A percentile compares a stretch with the other conserved stretches of the same genome.
These are phyloP conservation scores for Alternaria brassicicola DNA, from an alignment of 2,329 filamentous ascomycete genomes.

Conservation along the genomic window DNA sequence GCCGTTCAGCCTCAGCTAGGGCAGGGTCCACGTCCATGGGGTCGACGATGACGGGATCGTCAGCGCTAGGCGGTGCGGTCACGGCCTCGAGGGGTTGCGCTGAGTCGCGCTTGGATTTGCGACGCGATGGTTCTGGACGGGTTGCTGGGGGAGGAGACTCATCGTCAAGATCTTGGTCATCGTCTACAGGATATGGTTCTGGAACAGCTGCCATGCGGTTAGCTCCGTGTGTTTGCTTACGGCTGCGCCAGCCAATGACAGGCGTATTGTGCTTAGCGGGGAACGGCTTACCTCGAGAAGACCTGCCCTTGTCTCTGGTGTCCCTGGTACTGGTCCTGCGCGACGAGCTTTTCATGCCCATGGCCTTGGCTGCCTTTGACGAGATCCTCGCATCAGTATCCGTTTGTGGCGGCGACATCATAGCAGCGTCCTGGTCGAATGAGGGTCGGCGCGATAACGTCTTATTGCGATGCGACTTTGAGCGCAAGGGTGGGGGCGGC, in stretches of 20 bases:
- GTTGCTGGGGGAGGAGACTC: constrained; percentile 43
- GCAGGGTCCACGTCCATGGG: constrained; percentile 48
- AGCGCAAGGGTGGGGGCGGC: constrained; percentile 64
- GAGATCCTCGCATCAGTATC: constrained; percentile 65
- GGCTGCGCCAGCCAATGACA: constrained; percentile 29
- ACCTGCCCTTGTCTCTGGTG: constrained; percentile 54
- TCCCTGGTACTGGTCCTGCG: constrained; percentile 51
- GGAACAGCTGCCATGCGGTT: constrained; percentile 49
- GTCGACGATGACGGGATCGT: constrained; percentile 53
- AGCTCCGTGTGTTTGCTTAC: constrained; percentile 47
- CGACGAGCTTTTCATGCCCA: constrained; percentile 62
- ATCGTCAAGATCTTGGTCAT: constrained; percentile 61
- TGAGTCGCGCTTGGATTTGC: constrained; percentile 52
- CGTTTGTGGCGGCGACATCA: constrained; percentile 76
- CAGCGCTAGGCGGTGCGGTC: constrained; percentile 48
- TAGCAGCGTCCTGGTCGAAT: constrained; percentile 67
- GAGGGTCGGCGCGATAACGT: constrained; percentile 72
- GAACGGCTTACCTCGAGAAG: constrained; percentile 55
- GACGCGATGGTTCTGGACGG: constrained; percentile 46
- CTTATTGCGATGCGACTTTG: constrained; percentile 70
- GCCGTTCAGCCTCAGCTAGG: constrained; percentile 53
- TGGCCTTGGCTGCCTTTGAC: constrained; percentile 78
- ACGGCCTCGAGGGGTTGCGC: constrained; percentile 41
- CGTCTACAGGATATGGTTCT: constrained; percentile 68
- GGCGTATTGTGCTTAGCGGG: constrained; percentile 24